phyloP scores from a whole-genome alignment of 2,329 filamentous ascomycete species.

The Cladosporium sp. region DNA sequence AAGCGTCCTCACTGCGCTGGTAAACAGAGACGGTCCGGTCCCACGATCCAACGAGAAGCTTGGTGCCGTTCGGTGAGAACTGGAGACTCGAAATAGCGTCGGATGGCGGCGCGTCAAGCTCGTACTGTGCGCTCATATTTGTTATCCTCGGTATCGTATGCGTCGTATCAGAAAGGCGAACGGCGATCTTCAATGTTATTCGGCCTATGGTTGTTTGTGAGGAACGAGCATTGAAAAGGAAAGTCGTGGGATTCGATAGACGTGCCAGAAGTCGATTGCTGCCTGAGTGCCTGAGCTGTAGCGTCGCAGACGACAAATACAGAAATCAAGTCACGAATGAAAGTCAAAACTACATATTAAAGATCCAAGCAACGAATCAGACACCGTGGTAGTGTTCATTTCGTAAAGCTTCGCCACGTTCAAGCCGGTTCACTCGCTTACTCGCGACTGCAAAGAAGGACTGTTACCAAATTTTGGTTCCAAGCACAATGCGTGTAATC shows the following conservation, averaged over 20 bases:
- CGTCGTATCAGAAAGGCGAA: neutral
- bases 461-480: neutral
- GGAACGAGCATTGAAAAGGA: neutral
- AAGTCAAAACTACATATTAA: no score
- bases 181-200: no score
- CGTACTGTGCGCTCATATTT: conserved; percentile 33
- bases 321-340: neutral
- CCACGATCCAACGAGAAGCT: conserved; percentile 90
- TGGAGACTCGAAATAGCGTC: conserved; percentile 84
- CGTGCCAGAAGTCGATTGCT: conserved; percentile 1
- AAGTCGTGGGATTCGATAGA: neutral
- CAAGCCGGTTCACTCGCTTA: no score
- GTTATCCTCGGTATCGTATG: neutral
- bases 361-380: no score
- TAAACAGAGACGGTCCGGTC: conserved; percentile 89
- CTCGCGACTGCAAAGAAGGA: neutral
- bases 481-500: conserved; percentile 14
- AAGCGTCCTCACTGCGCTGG: conserved; percentile 33
- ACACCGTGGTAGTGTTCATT: no score
- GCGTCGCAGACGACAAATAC: neutral
- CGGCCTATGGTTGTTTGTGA: neutral
- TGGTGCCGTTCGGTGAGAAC: conserved; percentile 76
- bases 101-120: conserved; percentile 73
- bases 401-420: no score
- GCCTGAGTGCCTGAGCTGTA: neutral